Base-by-base conservation (phyloP, 1,284 basidiomycete genomes). In the Pholiota adiposa region DNA sequence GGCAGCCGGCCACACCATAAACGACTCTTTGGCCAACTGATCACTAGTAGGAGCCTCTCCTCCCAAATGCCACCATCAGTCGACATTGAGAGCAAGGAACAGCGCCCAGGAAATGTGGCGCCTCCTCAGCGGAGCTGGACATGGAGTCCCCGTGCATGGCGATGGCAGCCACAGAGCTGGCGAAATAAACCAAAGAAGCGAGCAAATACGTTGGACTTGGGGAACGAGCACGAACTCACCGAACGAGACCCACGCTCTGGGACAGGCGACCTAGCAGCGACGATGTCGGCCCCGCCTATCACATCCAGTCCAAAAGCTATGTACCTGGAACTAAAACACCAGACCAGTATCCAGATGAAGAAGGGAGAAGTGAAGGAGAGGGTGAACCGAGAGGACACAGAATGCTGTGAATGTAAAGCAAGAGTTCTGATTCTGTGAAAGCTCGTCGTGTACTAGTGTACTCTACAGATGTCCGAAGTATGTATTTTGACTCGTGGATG, bases 341-440 rank as follows among this genome's bases (percentile, higher is more conserved):
- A 23, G 4, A 16, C 19, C 14, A 40, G 23, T 8, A 12, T 43
- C 25, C 19, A n/a, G 25, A 14, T 19, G 31, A 43, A 44, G 38
- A 33, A 19, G 18, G 29, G 23, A 21, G 27, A 54, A n/a, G n/a
- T 43, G 23, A 31, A 43, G 52, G 41, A 44, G n/a, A 41, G 52
- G 7, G 7, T 54, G 14, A 4, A 54, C 18, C 27, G 27, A 14
- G 52, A 54, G 27, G 19, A 43, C 18, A 44, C 40, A 4, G 40
- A 54, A 5, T 29, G n/a, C 19, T 54, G 52, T 31, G 52, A 54
- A 43, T 54, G 52, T 33, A n/a, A 31, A 19, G 52, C 52, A 18
- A 27, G 52, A 25, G 41, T 44, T 33, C 8, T 44, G 14, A 33
- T 54, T 33, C 25, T 44, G 14, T 54, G 27, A 54, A 21, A 38